phyloP scores from a whole-genome alignment of 371 early-diverging fungal genomes.

The Vittaforma corneae region DNA sequence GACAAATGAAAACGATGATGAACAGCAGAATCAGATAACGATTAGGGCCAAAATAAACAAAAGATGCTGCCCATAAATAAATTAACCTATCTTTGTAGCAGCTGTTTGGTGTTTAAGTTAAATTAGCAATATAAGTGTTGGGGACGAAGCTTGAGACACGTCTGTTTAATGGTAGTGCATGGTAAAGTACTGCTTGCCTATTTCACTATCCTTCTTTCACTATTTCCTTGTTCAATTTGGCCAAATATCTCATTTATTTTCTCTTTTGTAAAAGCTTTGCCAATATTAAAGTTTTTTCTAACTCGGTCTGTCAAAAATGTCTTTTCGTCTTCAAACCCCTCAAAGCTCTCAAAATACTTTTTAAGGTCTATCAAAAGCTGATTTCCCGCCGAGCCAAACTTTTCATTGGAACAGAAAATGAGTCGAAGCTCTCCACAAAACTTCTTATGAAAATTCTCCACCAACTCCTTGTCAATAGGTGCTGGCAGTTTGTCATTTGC shows the following conservation, averaged over 20 bases:
- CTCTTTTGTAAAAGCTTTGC: neutral
- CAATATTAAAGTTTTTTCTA: neutral
- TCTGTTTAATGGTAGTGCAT: too few relatives aligned
- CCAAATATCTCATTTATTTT: constrained; percentile 7
- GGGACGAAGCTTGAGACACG: too few relatives aligned
- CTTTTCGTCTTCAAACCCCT: neutral
- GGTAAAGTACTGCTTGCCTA: too few relatives aligned
- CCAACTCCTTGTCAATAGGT: constrained; percentile 13
- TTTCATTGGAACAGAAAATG: constrained; percentile 36
- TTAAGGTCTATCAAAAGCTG: constrained; percentile 35
- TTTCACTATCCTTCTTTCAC: too few relatives aligned
- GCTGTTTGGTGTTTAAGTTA: too few relatives aligned
- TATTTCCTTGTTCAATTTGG: too few relatives aligned
- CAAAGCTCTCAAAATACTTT: constrained; percentile 13
- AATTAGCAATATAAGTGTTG: too few relatives aligned
- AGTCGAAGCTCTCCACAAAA: constrained; percentile 29
- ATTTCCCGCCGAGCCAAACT: constrained; percentile 35
- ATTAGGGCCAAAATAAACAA: neutral
- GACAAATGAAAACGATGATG: constrained; percentile 32
- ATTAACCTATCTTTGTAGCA: neutral
- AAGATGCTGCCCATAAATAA: constrained; percentile 5
- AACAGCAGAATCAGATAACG: constrained; percentile 6
- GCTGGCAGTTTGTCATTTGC: too few relatives aligned
- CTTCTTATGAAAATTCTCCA: constrained; percentile 23
- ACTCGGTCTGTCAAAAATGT: neutral